Percentiles rank a stretch among this genome's conserved stretches.
phyloP scores from a whole-genome alignment of 179 eudicot genomes.

The Sideroxylon spinosum region DNA sequence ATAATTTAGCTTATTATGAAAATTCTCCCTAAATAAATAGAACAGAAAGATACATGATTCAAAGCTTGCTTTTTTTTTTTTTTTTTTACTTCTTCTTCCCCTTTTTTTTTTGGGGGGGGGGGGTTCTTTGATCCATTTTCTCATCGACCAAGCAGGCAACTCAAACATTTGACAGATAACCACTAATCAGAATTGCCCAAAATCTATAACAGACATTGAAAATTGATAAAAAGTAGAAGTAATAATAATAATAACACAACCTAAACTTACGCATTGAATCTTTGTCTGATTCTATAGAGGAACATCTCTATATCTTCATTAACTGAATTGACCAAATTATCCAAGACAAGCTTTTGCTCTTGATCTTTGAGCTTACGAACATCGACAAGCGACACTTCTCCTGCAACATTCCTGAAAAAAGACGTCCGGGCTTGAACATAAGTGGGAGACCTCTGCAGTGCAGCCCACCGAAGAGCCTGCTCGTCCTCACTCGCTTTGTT shows the following conservation, averaged over 20 bases:
- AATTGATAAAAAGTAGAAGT: not conserved
- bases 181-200: not conserved
- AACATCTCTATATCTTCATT: slow-evolving; percentile 47
- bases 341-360: slow-evolving; percentile 50
- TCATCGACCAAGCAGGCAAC: not conserved
- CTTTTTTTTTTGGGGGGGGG: no score
- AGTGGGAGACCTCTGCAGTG: slow-evolving; percentile 48
- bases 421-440: slow-evolving; percentile 50
- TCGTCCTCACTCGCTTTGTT: slow-evolving; percentile 29
- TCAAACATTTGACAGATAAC: not conserved
- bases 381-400: slow-evolving; percentile 50
- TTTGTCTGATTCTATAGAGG: slow-evolving; percentile 39
- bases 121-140: no score
- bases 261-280: slow-evolving; percentile 64
- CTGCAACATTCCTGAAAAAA: slow-evolving; percentile 37
- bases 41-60: not conserved
- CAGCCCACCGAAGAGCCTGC: slow-evolving; percentile 48
- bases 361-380: slow-evolving; percentile 48
- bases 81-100: no score
- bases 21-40: no score
- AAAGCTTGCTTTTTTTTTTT: no score
- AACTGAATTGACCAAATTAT: slow-evolving; percentile 44
- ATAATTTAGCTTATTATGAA: no score
- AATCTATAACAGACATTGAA: not conserved
- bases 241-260: no score